Evolutionary conservation across 257 asterid genomes (phyloP).

Genomic region (Petrea volubilis): DNA sequence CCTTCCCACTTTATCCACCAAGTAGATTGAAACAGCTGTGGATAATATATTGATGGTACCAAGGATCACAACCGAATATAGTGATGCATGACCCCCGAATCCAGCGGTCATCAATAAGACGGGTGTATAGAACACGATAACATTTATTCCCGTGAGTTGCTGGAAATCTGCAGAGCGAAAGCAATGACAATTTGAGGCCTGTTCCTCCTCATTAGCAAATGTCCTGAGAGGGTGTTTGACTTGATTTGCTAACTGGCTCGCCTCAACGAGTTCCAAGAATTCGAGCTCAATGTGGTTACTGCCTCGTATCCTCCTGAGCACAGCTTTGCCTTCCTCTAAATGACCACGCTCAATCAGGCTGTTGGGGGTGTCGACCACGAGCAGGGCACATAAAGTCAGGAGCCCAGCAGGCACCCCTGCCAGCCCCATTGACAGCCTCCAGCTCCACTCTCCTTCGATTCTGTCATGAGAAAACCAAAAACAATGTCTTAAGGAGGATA

Average conservation of each 20-base stretch:
- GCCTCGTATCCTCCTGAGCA: constrained; percentile 76
- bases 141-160: constrained; percentile 86
- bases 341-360: constrained; percentile 81
- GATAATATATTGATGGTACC: constrained; percentile 84
- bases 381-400: constrained; percentile 69
- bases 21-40: constrained; percentile 74
- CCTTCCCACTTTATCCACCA: constrained; percentile 80
- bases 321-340: constrained; percentile 71
- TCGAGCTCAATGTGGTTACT: constrained; percentile 77
- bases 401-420: constrained; percentile 86
- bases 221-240: constrained; percentile 89
- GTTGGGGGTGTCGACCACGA: constrained; percentile 85
- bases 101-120: constrained; percentile 78
- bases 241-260: constrained; percentile 73
- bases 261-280: constrained; percentile 75
- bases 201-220: constrained; percentile 71
- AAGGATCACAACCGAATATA: constrained; percentile 77
- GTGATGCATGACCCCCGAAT: constrained; percentile 65
- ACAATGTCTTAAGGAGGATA: no score
- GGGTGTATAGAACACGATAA: constrained; percentile 94
- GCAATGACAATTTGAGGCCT: constrained; percentile 83
- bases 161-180: constrained; percentile 80
- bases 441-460: constrained; percentile 79
- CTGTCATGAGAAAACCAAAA: no score
- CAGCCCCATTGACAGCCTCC: constrained; percentile 83